A percentile compares a stretch with the other conserved stretches of the same genome.
Evolutionary conservation across 345 rosid species (phyloP).

Genomic region (Populus euphratica): DNA sequence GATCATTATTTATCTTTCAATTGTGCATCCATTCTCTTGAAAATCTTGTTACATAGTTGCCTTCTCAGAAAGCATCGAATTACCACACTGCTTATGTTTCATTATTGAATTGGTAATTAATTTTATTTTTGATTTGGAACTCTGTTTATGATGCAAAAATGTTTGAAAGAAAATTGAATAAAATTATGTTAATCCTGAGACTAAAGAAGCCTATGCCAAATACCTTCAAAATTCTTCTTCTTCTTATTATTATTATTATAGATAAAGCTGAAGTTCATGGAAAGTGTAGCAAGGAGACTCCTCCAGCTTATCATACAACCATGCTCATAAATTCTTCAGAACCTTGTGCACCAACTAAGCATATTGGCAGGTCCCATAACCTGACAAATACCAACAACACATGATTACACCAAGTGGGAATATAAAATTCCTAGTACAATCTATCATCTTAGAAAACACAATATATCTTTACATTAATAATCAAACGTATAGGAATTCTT

Average conservation of each 20-base stretch:
- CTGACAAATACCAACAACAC: neutral
- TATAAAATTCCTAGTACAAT: neutral
- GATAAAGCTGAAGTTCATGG: neutral
- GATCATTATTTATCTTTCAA: too few species aligned
- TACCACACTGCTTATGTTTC: neutral
- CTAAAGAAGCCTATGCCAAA: too few species aligned
- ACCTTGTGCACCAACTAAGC: neutral
- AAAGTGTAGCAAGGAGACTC: neutral
- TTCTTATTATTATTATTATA: too few species aligned
- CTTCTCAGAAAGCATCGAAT: neutral
- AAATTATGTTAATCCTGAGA: too few species aligned
- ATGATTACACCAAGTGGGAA: too few species aligned
- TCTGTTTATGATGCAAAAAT: neutral
- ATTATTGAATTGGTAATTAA: neutral
- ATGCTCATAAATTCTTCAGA: neutral
- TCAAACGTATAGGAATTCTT: neutral
- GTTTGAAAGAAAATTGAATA: too few species aligned
- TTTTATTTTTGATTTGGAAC: neutral
- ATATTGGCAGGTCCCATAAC: neutral
- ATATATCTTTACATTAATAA: too few species aligned
- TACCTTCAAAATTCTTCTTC: too few species aligned
- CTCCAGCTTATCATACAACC: neutral
- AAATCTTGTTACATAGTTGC: neutral
- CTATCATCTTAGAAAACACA: neutral
- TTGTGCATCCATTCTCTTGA: too few species aligned